A percentile compares a stretch with the other conserved stretches of the same genome.
Evolutionary conservation across 1,139 yeast genomes (phyloP).

Genomic region (Suhomyces terraborum): DNA sequence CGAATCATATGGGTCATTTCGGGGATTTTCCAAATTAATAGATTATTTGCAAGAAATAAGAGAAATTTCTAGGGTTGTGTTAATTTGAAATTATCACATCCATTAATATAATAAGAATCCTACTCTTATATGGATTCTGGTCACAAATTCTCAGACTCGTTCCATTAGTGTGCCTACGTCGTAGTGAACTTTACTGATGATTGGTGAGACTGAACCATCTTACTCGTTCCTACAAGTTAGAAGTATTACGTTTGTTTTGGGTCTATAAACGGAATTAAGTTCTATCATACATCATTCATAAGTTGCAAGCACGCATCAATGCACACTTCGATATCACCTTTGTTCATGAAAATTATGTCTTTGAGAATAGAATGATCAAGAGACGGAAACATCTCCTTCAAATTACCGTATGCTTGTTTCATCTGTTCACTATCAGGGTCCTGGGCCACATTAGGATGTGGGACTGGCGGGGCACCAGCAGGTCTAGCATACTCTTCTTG

Average conservation of each 20-base stretch:
- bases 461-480: conserved; percentile 4
- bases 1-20: too few species aligned
- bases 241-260: not conserved
- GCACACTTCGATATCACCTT: conserved; percentile 70
- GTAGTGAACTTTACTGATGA: too few species aligned
- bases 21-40: too few species aligned
- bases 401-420: conserved; percentile 39
- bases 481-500: conserved; percentile 3
- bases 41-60: too few species aligned
- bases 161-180: not conserved
- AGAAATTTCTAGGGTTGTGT: too few species aligned
- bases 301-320: conserved; percentile 62
- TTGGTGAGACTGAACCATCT: too few species aligned
- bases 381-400: conserved; percentile 74
- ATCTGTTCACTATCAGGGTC: conserved; percentile 13
- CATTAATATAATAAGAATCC: too few species aligned
- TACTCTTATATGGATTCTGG: too few species aligned
- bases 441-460: not conserved
- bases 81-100: too few species aligned
- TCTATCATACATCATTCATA: conserved; percentile 20
- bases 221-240: not conserved
- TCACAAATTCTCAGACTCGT: too few species aligned
- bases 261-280: not conserved
- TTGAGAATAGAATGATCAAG: conserved; percentile 67
- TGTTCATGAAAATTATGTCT: conserved; percentile 69